Percentiles rank a stretch among this genome's conserved stretches.
phyloP scores from a whole-genome alignment of 2,329 filamentous ascomycete genomes.

The Sclerotiophoma versabilis region DNA sequence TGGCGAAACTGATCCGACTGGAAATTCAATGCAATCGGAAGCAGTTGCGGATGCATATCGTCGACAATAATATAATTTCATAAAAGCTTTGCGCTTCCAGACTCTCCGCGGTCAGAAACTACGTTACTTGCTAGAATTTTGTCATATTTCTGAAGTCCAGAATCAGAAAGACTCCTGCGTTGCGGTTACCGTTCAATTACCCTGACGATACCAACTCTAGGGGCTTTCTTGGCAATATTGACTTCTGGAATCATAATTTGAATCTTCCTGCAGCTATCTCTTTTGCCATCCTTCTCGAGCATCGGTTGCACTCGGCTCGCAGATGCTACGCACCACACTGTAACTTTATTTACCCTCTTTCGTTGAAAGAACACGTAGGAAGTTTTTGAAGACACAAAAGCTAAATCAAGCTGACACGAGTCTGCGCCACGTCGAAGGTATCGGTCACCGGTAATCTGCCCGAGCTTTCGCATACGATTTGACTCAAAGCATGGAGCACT shows the following conservation, averaged over 20 bases:
- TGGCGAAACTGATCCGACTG: background rate
- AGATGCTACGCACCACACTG: constrained; percentile 45
- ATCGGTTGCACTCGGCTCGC: constrained; percentile 52
- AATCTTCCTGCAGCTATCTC: constrained; percentile 55
- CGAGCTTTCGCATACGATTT: constrained; percentile 50
- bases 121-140: too few relatives aligned
- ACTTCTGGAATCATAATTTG: constrained; percentile 49
- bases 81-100: too few relatives aligned
- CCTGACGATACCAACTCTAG: constrained; percentile 14
- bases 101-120: too few relatives aligned
- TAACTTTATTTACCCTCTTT: constrained; percentile 60
- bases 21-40: background rate
- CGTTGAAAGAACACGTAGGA: constrained; percentile 56
- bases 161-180: too few relatives aligned
- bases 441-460: constrained; percentile 57
- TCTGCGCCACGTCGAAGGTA: constrained; percentile 54
- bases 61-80: too few relatives aligned
- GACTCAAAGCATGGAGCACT: constrained; percentile 39
- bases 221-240: constrained; percentile 17
- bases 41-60: background rate
- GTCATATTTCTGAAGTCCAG: too few relatives aligned
- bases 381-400: background rate
- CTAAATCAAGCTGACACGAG: background rate
- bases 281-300: constrained; percentile 57
- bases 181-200: too few relatives aligned